Evolutionary conservation across 2,329 filamentous ascomycete genomes (phyloP).

Genomic region (Camillea tinctor): DNA sequence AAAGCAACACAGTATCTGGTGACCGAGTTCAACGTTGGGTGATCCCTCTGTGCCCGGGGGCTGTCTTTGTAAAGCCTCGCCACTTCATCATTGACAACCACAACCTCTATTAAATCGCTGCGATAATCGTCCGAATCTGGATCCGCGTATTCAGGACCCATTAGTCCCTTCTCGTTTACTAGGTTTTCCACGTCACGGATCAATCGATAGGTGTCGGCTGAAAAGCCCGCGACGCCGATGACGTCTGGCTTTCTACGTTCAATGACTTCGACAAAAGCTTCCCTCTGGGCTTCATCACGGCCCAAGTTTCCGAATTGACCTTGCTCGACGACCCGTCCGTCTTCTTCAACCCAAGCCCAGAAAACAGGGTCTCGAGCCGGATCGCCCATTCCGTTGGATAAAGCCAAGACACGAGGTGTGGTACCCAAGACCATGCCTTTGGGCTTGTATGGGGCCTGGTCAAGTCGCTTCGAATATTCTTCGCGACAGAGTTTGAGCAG

Average conservation of each 20-base stretch:
- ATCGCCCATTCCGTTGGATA: conserved; percentile 83
- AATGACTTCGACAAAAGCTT: conserved; percentile 75
- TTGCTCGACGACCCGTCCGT: conserved; percentile 83
- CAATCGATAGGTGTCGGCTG: conserved; percentile 80
- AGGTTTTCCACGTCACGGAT: conserved; percentile 78
- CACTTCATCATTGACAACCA: conserved; percentile 94
- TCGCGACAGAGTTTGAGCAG: conserved; percentile 86
- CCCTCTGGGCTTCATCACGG: conserved; percentile 64
- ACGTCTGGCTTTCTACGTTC: conserved; percentile 83
- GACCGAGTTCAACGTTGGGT: conserved; percentile 75
- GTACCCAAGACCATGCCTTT: conserved; percentile 90
- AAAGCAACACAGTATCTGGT: conserved; percentile 88
- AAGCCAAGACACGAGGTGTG: conserved; percentile 77
- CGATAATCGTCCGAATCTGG: conserved; percentile 71
- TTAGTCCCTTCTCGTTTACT: conserved; percentile 73
- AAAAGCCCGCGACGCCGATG: conserved; percentile 84
- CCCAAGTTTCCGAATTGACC: conserved; percentile 82
- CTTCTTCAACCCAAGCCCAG: conserved; percentile 93
- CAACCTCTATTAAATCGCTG: conserved; percentile 78
- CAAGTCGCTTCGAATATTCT: conserved; percentile 83
- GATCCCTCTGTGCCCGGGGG: conserved; percentile 72
- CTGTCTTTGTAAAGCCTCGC: conserved; percentile 95
- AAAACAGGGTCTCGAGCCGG: conserved; percentile 73
- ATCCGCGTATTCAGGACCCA: conserved; percentile 79
- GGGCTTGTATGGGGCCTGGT: conserved; percentile 94